Conservation (phyloP, 345 rosid genomes). For the Gossypium stocksii region DNA sequence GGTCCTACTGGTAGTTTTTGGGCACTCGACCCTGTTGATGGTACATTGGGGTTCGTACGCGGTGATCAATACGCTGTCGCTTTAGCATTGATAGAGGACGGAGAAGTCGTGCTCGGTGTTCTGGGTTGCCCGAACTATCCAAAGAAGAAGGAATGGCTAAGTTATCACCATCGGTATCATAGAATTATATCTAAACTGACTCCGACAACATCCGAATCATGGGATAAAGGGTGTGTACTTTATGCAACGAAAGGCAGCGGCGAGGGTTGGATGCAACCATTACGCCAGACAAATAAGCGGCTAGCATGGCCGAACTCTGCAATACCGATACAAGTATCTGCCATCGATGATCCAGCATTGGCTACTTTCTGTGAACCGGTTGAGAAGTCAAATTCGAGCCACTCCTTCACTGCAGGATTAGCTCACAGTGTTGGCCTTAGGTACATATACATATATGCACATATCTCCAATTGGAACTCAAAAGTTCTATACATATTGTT, state of each 20-base stretch:
- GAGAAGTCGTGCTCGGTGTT: conserved; percentile 52
- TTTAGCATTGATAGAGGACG: conserved; percentile 46
- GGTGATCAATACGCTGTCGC: conserved; percentile 63
- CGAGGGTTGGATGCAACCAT: conserved; percentile 51
- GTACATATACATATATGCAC: conserved; percentile 12
- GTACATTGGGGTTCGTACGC: conserved; percentile 51
- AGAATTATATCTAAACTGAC: conserved; percentile 48
- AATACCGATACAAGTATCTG: conserved; percentile 37
- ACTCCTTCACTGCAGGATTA: conserved; percentile 56
- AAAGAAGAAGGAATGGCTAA: conserved; percentile 51
- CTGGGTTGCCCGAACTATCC: conserved; percentile 63
- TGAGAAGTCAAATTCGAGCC: conserved; percentile 51
- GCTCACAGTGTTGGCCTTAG: conserved; percentile 54
- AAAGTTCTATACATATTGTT: too few species aligned
- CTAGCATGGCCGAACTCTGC: conserved; percentile 44
- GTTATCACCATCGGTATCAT: conserved; percentile 50
- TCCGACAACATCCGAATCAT: conserved; percentile 36
- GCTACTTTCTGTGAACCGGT: conserved; percentile 61
- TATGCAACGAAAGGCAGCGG: conserved; percentile 46
- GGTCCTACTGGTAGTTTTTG: conserved; percentile 41
- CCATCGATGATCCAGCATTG: conserved; percentile 43
- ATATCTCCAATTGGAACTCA: neutral
- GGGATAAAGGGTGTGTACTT: conserved; percentile 54
- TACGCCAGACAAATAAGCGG: conserved; percentile 28
- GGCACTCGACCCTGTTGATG: conserved; percentile 58